Base-by-base conservation (phyloP, 2,329 filamentous ascomycete genomes). In the Fusarium nematophilum region DNA sequence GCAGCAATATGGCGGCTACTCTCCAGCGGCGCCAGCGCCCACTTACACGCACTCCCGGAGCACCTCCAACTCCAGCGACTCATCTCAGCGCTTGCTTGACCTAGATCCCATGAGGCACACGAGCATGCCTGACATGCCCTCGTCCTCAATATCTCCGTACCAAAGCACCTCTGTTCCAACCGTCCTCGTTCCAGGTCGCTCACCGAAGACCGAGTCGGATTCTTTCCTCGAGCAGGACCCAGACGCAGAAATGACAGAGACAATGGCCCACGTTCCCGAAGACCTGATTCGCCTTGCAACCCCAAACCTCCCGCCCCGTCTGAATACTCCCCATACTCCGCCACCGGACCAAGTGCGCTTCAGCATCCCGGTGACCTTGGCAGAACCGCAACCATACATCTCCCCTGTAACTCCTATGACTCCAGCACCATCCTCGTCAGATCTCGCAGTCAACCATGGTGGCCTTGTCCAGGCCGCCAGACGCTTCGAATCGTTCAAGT, bases 201-300 rank as follows among this genome's bases (percentile, higher is more conserved):
- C 25, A 8, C 47, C 43, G 30, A 51, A 48, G 36, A 4, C 34
- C 18, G 65, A 66, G 27, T 63, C 62, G 6, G 56, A 62, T 23
- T 66, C 55, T 25, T 59, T 70, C 13, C 52, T 70, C 31, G 59
- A 58, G 7, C 33, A 40, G 18, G 55, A 57, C 7, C 15, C 50
- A 18, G 57, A 62, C 14, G 17, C 53, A 30, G 66, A 55, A 27
- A 57, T 59, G 45, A 23, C 36, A 5, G 57, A 62, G 27, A 52
- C 29, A 6, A 51, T 26, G 6, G 34, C 47, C 9, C 52, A 40
- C 14, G 17, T 43, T 8, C 52, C 64, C 2, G 49, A 67, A 42
- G 64, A 67, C 21, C 39, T 70, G 21, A 65, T 70, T 43, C 67
- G 67, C 26, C 62, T 70, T 5, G 54, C 67, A 25, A 70, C 65